A percentile compares a stretch with the other conserved stretches of the same genome.
phyloP scores from a whole-genome alignment of 1,139 yeast species.

The Blastobotrys serpentis region DNA sequence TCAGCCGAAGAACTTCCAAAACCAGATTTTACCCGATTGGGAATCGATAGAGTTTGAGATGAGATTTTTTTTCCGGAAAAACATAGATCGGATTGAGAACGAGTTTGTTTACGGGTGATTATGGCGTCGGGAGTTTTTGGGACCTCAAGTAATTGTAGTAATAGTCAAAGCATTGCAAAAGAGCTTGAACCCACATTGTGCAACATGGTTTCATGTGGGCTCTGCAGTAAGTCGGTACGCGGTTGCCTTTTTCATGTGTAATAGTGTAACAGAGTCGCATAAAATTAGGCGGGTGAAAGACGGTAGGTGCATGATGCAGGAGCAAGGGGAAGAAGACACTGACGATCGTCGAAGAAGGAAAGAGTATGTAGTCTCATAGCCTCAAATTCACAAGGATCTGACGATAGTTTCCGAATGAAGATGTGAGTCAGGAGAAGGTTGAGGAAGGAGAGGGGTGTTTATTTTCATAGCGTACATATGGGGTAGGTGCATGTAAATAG shows the following conservation, averaged over 20 bases:
- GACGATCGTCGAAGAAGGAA: not conserved
- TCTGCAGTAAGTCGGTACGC: too few species aligned
- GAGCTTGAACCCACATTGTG: too few species aligned
- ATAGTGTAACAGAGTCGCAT: not conserved
- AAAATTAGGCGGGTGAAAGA: not conserved
- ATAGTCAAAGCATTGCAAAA: too few species aligned
- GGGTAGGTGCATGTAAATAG: not conserved
- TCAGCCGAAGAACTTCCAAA: too few species aligned
- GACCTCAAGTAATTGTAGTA: too few species aligned
- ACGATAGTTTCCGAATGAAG: not conserved
- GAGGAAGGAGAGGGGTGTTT: not conserved
- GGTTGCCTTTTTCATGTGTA: not conserved
- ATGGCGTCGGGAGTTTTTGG: too few species aligned
- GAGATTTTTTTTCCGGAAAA: too few species aligned
- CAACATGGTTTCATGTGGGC: too few species aligned
- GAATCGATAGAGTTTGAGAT: too few species aligned
- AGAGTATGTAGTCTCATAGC: not conserved
- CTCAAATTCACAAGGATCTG: not conserved
- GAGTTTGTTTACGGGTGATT: too few species aligned
- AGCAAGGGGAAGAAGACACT: conserved; percentile 7
- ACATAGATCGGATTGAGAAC: too few species aligned
- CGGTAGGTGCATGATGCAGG: conserved; percentile 4
- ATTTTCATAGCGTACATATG: not conserved
- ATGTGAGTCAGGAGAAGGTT: not conserved
- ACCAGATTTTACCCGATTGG: too few species aligned